Base-by-base conservation (phyloP, 352 stramenopile species). In the Globisporangium nunn region DNA sequence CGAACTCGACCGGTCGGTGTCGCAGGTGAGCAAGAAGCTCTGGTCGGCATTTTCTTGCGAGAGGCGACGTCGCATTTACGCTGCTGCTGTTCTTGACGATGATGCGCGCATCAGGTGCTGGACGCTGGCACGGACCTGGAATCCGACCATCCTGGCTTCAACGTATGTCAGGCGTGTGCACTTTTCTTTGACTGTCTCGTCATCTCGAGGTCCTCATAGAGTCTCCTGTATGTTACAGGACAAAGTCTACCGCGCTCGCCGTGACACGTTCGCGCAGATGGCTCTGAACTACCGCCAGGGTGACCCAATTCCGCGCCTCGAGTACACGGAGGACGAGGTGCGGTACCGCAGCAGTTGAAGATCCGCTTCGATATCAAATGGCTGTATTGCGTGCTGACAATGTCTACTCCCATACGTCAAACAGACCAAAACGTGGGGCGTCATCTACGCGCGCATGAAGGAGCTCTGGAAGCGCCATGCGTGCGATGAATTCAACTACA, bases 401-500 rank as follows among this genome's bases (percentile, higher is more conserved):
- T 17, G 37, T 43, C 37, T 43, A 11, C 8, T 43, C 6, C 11
- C 37, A 43, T 17, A 12, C 11, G 37, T 5, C 2, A 10, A 43
- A 17, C 50, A 81, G 73, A 73, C 78, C 15, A 72, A 71, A 45
- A 97, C 91, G n/a, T 98, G 93, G 92, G 82, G 85, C 31, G 58
- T 81, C 37, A 89, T 98, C 49, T 98, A 96, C 86, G 88, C 96
- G 61, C 86, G 81, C 46, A 97, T 99, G 87, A 88, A 98, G 70
- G 67, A 75, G 29, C 75, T 98, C 33, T 98, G 91, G 80, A 82
- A 96, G 52, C 74, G 96, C 63, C 93, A 98, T 75, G 96, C 96
- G 11, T 98, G 96, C 63, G 87, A 97, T 30, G 93, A 98, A 75
- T 99, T 98, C 73, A 97, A 97, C 68, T 88, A 96, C 62, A 96